A percentile compares a stretch with the other conserved stretches of the same genome.
Conservation (phyloP, 1,139 yeast genomes). For the Arxiozyma bovina region DNA sequence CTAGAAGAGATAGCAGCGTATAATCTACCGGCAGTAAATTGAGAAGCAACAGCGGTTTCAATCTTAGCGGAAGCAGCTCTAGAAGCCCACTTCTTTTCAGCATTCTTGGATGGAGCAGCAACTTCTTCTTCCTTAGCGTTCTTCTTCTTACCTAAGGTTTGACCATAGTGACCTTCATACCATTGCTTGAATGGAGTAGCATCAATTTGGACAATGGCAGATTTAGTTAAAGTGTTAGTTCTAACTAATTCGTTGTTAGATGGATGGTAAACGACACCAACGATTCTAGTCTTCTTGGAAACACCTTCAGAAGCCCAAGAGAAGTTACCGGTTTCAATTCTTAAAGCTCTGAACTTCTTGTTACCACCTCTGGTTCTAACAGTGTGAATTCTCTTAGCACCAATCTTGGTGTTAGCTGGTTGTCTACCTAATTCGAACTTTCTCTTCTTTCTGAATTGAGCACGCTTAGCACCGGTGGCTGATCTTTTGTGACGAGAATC, state of each 20-base stretch:
- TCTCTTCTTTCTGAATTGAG: constrained; percentile 99
- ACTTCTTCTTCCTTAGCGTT: constrained; percentile 42
- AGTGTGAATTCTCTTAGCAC: constrained; percentile 96
- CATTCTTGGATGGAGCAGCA: constrained; percentile 65
- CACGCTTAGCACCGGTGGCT: constrained; percentile 99
- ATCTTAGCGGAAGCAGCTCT: constrained; percentile 80
- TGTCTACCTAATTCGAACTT: constrained; percentile 99
- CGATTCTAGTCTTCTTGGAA: constrained; percentile 97
- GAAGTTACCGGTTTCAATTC: constrained; percentile 99
- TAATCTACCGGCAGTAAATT: constrained; percentile 97
- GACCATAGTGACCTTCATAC: constrained; percentile 98
- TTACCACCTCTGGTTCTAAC: constrained; percentile 99
- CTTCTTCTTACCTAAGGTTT: constrained; percentile 70
- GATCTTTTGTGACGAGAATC: constrained; percentile 99
- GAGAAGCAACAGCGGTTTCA: constrained; percentile 86
- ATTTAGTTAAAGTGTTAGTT: constrained; percentile 98
- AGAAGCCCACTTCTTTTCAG: constrained; percentile 84
- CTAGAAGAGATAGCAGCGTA: constrained; percentile 98
- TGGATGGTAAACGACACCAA: constrained; percentile 97
- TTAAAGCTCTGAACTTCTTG: constrained; percentile 99
- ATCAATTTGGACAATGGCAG: constrained; percentile 98
- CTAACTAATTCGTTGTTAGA: constrained; percentile 99
- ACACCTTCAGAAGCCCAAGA: constrained; percentile 99
- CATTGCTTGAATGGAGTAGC: constrained; percentile 99
- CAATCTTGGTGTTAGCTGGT: constrained; percentile 98